Evolutionary conservation across 2,329 filamentous ascomycete species (phyloP).

Genomic region (Cytospora leucostoma): DNA sequence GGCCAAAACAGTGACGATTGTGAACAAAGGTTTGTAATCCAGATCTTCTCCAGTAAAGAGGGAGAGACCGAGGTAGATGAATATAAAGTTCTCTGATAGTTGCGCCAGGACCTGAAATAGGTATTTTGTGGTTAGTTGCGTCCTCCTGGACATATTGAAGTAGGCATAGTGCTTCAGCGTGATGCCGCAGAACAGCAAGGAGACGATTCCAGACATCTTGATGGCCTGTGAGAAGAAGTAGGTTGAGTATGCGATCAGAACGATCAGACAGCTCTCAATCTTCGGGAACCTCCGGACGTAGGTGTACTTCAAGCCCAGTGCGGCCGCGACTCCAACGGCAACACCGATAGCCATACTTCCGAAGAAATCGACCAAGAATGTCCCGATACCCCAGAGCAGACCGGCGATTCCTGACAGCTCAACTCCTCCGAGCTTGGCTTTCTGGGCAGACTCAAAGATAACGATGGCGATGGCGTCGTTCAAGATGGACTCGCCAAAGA

Average conservation of each 20-base stretch:
- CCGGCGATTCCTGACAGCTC: conserved; percentile 75
- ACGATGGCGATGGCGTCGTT: conserved; percentile 99
- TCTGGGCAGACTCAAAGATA: conserved; percentile 95
- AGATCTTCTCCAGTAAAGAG: conserved; percentile 89
- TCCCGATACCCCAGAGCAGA: conserved; percentile 86
- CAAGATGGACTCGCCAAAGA: conserved; percentile 96
- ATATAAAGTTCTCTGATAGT: conserved; percentile 98
- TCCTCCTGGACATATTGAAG: conserved; percentile 98
- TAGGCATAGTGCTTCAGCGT: conserved; percentile 99
- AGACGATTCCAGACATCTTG: conserved; percentile 96
- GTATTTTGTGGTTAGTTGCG: conserved; percentile 97
- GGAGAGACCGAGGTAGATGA: conserved; percentile 95
- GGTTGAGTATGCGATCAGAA: conserved; percentile 91
- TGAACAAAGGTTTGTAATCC: conserved; percentile 91
- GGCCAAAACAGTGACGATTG: conserved; percentile 86
- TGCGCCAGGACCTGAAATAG: conserved; percentile 94
- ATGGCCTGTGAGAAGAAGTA: conserved; percentile 98
- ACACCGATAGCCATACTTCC: conserved; percentile 89
- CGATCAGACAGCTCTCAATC: conserved; percentile 92
- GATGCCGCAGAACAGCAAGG: conserved; percentile 94
- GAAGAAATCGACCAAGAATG: conserved; percentile 96
- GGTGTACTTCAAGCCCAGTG: conserved; percentile 89
- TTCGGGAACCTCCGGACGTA: conserved; percentile 90
- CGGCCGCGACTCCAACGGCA: conserved; percentile 81
- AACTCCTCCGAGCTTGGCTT: conserved; percentile 77